These are phyloP conservation scores for Colletotrichum filicis DNA, from an alignment of 2,329 filamentous ascomycete genomes.

Conservation along the genomic window DNA sequence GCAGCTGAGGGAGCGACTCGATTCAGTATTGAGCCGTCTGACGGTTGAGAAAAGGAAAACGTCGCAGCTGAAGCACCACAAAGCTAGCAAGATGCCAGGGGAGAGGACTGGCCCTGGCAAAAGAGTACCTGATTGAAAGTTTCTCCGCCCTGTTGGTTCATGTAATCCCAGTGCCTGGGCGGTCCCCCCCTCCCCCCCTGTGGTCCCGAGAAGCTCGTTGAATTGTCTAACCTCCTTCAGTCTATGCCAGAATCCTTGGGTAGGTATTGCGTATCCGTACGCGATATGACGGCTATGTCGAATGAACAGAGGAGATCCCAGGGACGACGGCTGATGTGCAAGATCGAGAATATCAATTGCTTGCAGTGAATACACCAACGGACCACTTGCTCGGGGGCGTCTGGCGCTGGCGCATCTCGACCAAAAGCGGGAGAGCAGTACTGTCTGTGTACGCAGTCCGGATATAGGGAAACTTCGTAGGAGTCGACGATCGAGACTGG, in stretches of 20 bases:
- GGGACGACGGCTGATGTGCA: not conserved
- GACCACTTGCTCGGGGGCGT: not conserved
- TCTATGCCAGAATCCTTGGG: not conserved
- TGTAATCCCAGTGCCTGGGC: slow-evolving; percentile 1
- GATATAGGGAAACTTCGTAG: not conserved
- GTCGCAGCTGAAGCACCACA: not conserved
- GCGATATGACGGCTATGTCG: not conserved
- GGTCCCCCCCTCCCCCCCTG: not conserved
- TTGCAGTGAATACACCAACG: not conserved
- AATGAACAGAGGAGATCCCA: not conserved
- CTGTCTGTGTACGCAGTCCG: too few species aligned
- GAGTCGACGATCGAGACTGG: slow-evolving; percentile 25
- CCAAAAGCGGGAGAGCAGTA: not conserved
- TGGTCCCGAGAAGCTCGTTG: not conserved
- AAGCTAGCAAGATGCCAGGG: not conserved
- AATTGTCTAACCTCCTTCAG: not conserved
- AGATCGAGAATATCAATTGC: not conserved
- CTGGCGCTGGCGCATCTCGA: not conserved
- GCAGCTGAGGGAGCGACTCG: slow-evolving; percentile 6
- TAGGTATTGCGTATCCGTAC: not conserved
- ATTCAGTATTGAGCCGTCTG: not conserved
- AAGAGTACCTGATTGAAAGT: slow-evolving; percentile 2
- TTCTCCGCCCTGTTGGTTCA: slow-evolving; percentile 28
- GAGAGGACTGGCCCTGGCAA: not conserved
- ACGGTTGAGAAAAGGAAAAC: not conserved